Evolutionary conservation across 352 stramenopile genomes (phyloP).

Genomic region (Globisporangium barbulae): DNA sequence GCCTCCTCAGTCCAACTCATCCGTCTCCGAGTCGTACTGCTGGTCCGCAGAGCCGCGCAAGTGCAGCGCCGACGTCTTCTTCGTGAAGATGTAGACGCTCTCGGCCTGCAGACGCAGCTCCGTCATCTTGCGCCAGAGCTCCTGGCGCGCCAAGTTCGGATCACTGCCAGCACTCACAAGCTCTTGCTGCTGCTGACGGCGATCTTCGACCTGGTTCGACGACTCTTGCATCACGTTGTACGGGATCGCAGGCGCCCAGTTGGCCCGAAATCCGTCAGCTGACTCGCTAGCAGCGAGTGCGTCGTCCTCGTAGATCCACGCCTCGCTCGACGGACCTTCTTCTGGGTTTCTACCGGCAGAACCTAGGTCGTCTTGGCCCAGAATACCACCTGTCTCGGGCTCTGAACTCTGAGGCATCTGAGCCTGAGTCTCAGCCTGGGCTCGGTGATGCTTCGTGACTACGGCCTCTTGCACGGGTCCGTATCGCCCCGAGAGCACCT

Average conservation of each 20-base stretch:
- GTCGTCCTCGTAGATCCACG: neutral
- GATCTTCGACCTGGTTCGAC: neutral
- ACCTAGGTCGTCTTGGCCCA: neutral
- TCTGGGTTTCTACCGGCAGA: neutral
- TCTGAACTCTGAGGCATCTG: neutral
- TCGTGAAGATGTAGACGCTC: conserved; percentile 53
- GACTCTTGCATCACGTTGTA: neutral
- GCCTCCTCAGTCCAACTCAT: neutral
- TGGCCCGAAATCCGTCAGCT: neutral
- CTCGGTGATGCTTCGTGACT: neutral
- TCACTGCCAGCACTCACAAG: neutral
- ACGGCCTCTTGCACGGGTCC: neutral
- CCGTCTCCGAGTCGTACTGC: neutral
- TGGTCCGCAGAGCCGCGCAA: neutral
- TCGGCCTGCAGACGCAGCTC: conserved; percentile 51
- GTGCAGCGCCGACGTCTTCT: conserved; percentile 24
- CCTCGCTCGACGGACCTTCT: neutral
- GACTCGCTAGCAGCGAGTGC: neutral
- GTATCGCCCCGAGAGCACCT: conserved; percentile 20
- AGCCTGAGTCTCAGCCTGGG: neutral
- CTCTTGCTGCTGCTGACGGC: conserved; percentile 4
- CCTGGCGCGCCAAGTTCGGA: conserved; percentile 12
- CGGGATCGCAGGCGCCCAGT: conserved; percentile 8
- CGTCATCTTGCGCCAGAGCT: conserved; percentile 50
- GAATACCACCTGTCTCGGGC: neutral